Evolutionary conservation across 2,329 filamentous ascomycete genomes (phyloP).

Genomic region (Penicillium thymicola): DNA sequence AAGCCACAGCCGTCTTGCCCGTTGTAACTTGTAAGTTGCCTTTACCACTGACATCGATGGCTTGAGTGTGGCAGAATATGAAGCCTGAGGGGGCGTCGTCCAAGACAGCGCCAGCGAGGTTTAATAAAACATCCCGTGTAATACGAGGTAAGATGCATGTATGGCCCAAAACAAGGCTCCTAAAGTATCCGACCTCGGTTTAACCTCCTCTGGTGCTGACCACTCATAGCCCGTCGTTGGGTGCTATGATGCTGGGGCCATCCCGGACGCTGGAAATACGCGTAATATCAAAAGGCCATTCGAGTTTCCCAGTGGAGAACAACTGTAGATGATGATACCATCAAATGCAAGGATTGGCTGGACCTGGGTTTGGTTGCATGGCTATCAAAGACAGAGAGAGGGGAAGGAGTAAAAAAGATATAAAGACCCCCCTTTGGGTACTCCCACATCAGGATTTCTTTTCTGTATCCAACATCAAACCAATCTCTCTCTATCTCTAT

Average conservation of each 20-base stretch:
- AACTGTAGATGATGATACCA: background rate
- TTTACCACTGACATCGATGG: slow-evolving; percentile 19
- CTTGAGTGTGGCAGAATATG: background rate
- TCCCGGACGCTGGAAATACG: background rate
- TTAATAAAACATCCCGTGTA: slow-evolving; percentile 6
- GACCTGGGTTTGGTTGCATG: background rate
- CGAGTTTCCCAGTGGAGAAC: background rate
- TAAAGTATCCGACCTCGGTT: slow-evolving; percentile 7
- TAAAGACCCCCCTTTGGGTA: slow-evolving; percentile 5
- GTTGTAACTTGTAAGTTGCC: background rate
- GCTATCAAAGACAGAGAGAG: background rate
- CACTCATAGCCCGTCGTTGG: slow-evolving; percentile 5
- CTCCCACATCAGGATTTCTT: slow-evolving; percentile 1
- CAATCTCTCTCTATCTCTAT: background rate
- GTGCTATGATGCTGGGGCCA: slow-evolving; percentile 24
- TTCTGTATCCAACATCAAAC: background rate
- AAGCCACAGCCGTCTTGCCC: slow-evolving; percentile 5
- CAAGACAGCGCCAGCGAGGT: slow-evolving; percentile 1
- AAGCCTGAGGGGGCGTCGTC: background rate
- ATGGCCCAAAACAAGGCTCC: slow-evolving; percentile 2
- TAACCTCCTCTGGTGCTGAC: background rate
- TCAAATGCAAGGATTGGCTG: slow-evolving; percentile 1
- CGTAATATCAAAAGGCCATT: background rate
- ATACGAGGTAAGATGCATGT: slow-evolving; percentile 16
- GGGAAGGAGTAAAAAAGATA: slow-evolving; percentile 3